Percentiles rank a stretch among this genome's conserved stretches.
Conservation (phyloP, 257 asterid species). For the Thymus quinquecostatus region DNA sequence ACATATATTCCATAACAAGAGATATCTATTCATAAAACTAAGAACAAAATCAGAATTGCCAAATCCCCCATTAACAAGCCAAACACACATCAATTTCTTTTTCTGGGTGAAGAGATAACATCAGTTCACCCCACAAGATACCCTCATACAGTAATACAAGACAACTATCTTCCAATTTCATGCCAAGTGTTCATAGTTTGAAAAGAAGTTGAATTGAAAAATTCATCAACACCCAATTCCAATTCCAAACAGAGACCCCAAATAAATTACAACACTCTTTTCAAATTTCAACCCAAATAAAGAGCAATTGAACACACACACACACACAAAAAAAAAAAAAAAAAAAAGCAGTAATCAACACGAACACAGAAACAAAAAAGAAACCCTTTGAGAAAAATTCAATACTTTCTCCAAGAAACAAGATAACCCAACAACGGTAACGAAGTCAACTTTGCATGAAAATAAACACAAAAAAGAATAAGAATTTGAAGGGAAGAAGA, state of each 20-base stretch:
- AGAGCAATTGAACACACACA: not conserved
- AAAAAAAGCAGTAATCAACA: slow-evolving; percentile 24
- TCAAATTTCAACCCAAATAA: slow-evolving; percentile 1
- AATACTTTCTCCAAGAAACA: slow-evolving; percentile 8
- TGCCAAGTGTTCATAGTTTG: slow-evolving; percentile 11
- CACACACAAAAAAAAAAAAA: too few relatives aligned
- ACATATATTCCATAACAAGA: not conserved
- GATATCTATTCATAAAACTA: not conserved
- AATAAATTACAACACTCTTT: not conserved
- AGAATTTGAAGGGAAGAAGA: not conserved
- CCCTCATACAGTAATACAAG: not conserved
- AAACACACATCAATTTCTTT: not conserved
- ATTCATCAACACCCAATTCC: not conserved
- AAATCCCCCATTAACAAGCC: slow-evolving; percentile 12
- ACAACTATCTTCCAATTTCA: slow-evolving; percentile 1
- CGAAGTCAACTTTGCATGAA: slow-evolving; percentile 62
- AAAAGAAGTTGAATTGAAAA: not conserved
- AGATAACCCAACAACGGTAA: slow-evolving; percentile 26
- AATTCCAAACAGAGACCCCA: slow-evolving; percentile 26
- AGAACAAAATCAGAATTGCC: not conserved
- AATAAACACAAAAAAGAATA: not conserved
- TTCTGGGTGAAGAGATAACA: not conserved
- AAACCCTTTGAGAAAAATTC: slow-evolving; percentile 1
- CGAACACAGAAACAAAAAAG: slow-evolving; percentile 5
- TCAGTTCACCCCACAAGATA: slow-evolving; percentile 11